Base-by-base conservation (phyloP, 768 basidiomycete species). In the Suillus brevipes region DNA sequence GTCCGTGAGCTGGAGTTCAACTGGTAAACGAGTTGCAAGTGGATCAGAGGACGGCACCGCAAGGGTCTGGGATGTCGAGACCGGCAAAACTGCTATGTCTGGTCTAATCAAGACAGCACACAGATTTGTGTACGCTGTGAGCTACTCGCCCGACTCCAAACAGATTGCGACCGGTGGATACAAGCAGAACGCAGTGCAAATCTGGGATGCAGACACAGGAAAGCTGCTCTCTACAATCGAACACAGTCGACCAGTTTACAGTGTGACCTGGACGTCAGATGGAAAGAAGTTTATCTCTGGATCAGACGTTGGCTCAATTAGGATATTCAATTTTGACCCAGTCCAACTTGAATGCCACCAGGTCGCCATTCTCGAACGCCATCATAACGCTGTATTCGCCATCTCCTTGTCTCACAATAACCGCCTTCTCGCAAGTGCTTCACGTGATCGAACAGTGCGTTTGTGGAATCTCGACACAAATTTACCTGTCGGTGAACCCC, bases 171-270 rank as follows among this genome's bases (percentile, higher is more conserved):
- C 57, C 2, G 38, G 38, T 5, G 57, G 25, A 59, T 42, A 40
- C 38, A 59, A 28, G 34, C 9, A 18, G 25, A 40, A 59, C 16
- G 2, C 38, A 28, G 38, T 40, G 23, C 57, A 40, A 28, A 28
- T 59, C 5, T 59, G 57, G 57, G 38, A 59, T 2, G 57, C 38
- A 1, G 18, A 58, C 16, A 58, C 38, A 28, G 38, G 56, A 8
- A 2, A 37, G 14, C 36, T 57, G 36, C 56, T 38, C 57, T 58
- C 37, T 14, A 58, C 37, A 58, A 58, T 18, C 23, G 57, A 58
- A 25, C 37, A 57, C 23, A 18, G 37, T n/a, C 37, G 56, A 57
- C 56, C 56, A 57, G 56, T 57, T 57, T 57, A 57, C 23, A 25
- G 37, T 40, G 25, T 38, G 16, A 38, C 14, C 9, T 40, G 57